phyloP scores from a whole-genome alignment of 257 asterid species.

The Solanum gracilifrons region DNA sequence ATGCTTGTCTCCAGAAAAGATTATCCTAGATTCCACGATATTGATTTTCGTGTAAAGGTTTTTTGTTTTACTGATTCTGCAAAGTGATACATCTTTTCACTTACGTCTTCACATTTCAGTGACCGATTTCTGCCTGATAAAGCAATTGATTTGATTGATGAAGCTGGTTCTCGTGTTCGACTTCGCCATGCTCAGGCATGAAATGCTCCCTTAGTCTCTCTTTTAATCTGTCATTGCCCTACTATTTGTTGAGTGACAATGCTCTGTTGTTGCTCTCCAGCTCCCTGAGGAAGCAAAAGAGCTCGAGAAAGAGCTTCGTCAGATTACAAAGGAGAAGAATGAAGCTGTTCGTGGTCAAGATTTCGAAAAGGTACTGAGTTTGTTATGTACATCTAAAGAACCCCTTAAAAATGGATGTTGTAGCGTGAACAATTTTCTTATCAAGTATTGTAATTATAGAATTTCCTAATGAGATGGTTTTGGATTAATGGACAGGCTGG shows the following conservation, averaged over 20 bases:
- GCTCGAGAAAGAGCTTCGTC: slow-evolving; percentile 94
- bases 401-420: background rate
- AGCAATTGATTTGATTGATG: slow-evolving; percentile 96
- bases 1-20: background rate
- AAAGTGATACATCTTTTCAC: slow-evolving; percentile 4
- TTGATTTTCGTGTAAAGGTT: background rate
- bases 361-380: slow-evolving; percentile 67
- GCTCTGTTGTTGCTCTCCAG: slow-evolving; percentile 25
- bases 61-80: background rate
- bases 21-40: background rate
- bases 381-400: background rate
- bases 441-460: background rate
- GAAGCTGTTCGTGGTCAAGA: slow-evolving; percentile 94
- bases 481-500: slow-evolving; percentile 54
- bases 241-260: background rate
- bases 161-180: slow-evolving; percentile 97
- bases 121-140: slow-evolving; percentile 97
- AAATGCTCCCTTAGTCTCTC: background rate
- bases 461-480: background rate
- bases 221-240: background rate
- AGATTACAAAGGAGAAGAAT: slow-evolving; percentile 90
- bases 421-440: background rate
- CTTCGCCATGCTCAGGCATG: slow-evolving; percentile 96
- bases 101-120: slow-evolving; percentile 32
- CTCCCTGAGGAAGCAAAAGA: slow-evolving; percentile 99